phyloP scores from a whole-genome alignment of 805 yeast genomes.

The Hanseniaspora jakobsenii region DNA sequence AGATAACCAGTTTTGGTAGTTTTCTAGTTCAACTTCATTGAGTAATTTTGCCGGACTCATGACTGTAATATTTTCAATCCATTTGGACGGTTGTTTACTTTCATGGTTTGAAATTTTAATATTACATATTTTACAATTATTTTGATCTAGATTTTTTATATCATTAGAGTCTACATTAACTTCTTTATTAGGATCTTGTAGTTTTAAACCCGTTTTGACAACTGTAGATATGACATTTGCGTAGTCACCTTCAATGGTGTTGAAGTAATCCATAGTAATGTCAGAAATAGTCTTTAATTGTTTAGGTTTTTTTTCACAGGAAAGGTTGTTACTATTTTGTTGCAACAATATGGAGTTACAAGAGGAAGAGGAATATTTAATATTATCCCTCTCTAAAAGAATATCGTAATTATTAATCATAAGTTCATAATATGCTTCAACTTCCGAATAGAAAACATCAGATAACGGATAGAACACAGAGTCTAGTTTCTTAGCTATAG shows the following conservation, averaged over 20 bases:
- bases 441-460: conserved; percentile 61
- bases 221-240: conserved; percentile 89
- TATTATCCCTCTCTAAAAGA: conserved; percentile 15
- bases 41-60: conserved; percentile 40
- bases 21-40: conserved; percentile 32
- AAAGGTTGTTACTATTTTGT: conserved; percentile 15
- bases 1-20: conserved; percentile 27
- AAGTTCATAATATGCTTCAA: conserved; percentile 42
- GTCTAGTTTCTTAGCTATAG: conserved; percentile 41
- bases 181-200: conserved; percentile 37
- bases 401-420: conserved; percentile 6
- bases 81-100: conserved; percentile 41
- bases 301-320: conserved; percentile 18
- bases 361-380: conserved; percentile 16
- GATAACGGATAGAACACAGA: conserved; percentile 59
- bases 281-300: conserved; percentile 61
- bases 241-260: conserved; percentile 59
- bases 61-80: conserved; percentile 63
- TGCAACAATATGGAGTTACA: no score
- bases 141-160: no score
- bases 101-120: conserved; percentile 20
- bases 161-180: conserved; percentile 17
- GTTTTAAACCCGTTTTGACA: conserved; percentile 73
- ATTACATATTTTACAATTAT: conserved; percentile 57
- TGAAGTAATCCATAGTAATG: conserved; percentile 60